Evolutionary conservation across 2,329 filamentous ascomycete species (phyloP).

Genomic region (Verticillium albo-atrum): DNA sequence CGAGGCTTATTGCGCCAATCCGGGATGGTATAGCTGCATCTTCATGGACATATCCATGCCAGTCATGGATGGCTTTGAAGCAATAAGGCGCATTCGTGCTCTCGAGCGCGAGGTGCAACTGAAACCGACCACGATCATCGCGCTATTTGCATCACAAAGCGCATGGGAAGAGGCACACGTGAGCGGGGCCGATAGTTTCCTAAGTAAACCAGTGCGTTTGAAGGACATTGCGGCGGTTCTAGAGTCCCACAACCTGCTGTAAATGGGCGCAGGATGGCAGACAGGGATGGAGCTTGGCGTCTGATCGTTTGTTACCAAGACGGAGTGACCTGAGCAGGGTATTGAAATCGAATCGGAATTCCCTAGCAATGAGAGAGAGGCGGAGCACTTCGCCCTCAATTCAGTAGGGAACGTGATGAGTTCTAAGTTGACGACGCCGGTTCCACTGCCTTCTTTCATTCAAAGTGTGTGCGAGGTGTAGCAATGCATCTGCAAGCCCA

Average conservation of each 20-base stretch:
- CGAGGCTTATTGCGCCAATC: constrained; percentile 18
- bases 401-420: too few relatives aligned
- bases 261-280: neutral
- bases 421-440: too few relatives aligned
- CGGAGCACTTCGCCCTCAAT: too few relatives aligned
- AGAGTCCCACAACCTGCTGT: neutral
- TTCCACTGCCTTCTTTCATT: too few relatives aligned
- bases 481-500: too few relatives aligned
- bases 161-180: constrained; percentile 49
- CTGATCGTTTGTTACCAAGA: too few relatives aligned
- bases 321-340: too few relatives aligned
- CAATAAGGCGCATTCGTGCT: constrained; percentile 43
- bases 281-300: neutral
- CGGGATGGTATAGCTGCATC: constrained; percentile 21
- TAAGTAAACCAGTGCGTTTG: constrained; percentile 46
- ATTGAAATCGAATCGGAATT: too few relatives aligned
- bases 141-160: constrained; percentile 44
- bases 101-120: constrained; percentile 39
- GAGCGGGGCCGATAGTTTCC: constrained; percentile 48
- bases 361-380: too few relatives aligned
- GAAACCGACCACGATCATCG: constrained; percentile 41
- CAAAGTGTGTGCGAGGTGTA: too few relatives aligned
- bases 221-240: constrained; percentile 19
- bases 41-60: constrained; percentile 55
- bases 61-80: constrained; percentile 48